Conservation (phyloP, 257 asterid species). For the Forsythia viridissima region DNA sequence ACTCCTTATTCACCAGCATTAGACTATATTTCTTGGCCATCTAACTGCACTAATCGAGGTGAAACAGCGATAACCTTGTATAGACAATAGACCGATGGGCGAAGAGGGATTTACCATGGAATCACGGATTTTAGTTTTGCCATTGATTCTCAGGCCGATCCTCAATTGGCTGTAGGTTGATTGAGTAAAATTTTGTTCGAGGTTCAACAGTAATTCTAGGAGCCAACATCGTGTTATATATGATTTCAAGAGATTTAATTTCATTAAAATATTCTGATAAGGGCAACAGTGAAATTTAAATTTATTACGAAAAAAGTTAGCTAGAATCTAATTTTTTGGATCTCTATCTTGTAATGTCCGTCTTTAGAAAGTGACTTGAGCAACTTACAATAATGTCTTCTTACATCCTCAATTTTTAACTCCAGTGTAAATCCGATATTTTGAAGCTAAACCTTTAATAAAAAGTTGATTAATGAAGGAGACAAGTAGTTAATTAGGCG, state of each 20-base stretch:
- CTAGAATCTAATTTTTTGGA: slow-evolving; percentile 8
- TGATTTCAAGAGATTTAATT: no score
- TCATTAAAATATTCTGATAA: background rate
- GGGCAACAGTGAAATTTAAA: background rate
- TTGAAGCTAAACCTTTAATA: background rate
- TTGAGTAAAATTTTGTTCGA: no score
- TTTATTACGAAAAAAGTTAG: background rate
- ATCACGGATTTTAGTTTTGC: no score
- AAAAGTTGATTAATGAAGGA: background rate
- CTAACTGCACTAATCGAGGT: no score
- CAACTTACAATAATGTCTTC: background rate
- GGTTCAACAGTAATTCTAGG: no score
- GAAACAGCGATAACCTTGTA: no score
- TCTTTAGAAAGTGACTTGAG: slow-evolving; percentile 22
- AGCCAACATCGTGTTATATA: no score
- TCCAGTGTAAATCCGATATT: background rate
- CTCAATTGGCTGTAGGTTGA: no score
- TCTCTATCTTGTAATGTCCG: slow-evolving; percentile 18
- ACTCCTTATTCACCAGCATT: background rate
- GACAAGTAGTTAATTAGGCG: background rate
- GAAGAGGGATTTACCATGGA: no score
- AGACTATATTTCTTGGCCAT: background rate
- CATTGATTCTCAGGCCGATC: no score
- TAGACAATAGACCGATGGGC: no score
- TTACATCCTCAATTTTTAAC: background rate